A percentile compares a stretch with the other conserved stretches of the same genome.
Conservation (phyloP, 306 rosid genomes). For the Vigna mungo region DNA sequence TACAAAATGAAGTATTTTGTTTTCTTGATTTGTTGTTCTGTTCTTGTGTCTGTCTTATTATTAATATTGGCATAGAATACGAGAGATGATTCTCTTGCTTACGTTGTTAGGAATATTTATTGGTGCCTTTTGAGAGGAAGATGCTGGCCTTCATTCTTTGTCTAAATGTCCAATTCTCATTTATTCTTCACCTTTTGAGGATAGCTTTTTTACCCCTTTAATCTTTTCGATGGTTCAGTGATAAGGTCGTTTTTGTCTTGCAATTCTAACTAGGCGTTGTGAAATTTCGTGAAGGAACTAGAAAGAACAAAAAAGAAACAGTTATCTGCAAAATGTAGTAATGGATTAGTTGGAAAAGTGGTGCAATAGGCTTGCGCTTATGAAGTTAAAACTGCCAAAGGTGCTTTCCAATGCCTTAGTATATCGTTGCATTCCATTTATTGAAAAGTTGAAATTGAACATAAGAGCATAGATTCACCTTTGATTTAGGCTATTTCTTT, state of each 20-base stretch:
- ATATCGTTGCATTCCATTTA: slow-evolving; percentile 17
- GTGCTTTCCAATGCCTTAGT: slow-evolving; percentile 30
- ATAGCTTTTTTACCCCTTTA: not conserved
- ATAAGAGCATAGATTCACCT: slow-evolving; percentile 30
- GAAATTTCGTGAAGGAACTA: slow-evolving; percentile 32
- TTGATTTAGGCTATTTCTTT: slow-evolving; percentile 17
- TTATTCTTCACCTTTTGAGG: not conserved
- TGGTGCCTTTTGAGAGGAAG: not conserved
- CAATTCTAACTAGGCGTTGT: slow-evolving; percentile 18
- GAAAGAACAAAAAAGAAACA: slow-evolving; percentile 6
- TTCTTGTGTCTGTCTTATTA: not conserved
- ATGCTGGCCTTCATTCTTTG: slow-evolving; percentile 15
- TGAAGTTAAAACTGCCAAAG: slow-evolving; percentile 27
- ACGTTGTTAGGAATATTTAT: not conserved
- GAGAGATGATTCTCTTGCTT: not conserved
- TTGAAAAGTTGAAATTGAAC: slow-evolving; percentile 12
- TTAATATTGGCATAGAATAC: not conserved
- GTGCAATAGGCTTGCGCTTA: slow-evolving; percentile 22
- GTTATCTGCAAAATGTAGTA: not conserved
- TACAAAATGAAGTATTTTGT: not conserved
- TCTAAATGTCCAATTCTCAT: not conserved
- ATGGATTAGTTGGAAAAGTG: slow-evolving; percentile 22
- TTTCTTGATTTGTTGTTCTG: not conserved
- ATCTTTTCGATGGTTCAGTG: slow-evolving; percentile 25
- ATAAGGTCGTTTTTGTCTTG: not conserved